Conservation (phyloP, 225 moss, liverwort and hornwort species). For the Bryoerythrophyllum caledonicum region DNA sequence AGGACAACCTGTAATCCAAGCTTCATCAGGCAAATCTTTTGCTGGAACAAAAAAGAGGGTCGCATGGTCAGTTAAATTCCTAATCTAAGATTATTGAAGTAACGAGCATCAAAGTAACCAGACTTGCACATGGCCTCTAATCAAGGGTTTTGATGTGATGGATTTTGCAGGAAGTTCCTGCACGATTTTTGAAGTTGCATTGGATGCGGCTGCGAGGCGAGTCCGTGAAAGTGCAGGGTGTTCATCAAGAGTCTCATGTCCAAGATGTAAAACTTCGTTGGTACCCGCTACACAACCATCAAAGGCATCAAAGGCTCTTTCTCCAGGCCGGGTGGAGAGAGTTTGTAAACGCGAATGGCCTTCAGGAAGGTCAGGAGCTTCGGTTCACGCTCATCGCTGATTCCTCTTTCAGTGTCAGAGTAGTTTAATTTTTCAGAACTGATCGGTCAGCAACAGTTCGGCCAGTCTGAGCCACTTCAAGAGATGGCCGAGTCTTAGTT, state of each 20-base stretch:
- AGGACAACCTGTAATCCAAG: neutral
- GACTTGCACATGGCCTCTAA: too few species aligned
- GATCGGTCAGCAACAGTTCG: neutral
- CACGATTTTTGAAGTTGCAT: neutral
- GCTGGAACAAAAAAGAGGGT: neutral
- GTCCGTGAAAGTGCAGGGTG: conserved; percentile 21
- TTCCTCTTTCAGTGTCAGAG: conserved; percentile 12
- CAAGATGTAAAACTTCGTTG: neutral
- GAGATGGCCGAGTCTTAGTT: too few species aligned
- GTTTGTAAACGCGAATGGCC: neutral
- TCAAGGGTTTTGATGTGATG: neutral
- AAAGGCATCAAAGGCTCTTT: neutral
- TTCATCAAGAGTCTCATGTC: conserved; percentile 19
- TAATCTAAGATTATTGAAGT: too few species aligned
- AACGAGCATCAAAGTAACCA: neutral
- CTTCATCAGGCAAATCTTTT: conserved; percentile 1
- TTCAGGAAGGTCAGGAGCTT: conserved; percentile 12
- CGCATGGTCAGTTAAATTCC: conserved; percentile 7
- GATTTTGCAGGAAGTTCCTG: neutral
- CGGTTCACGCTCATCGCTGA: neutral
- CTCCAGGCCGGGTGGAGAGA: conserved; percentile 11
- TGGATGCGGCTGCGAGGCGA: neutral
- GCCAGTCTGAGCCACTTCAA: neutral
- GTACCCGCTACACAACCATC: neutral
- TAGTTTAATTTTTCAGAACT: neutral